phyloP scores from a whole-genome alignment of 805 yeast genomes.

The Starmerella gropengiesseri region DNA sequence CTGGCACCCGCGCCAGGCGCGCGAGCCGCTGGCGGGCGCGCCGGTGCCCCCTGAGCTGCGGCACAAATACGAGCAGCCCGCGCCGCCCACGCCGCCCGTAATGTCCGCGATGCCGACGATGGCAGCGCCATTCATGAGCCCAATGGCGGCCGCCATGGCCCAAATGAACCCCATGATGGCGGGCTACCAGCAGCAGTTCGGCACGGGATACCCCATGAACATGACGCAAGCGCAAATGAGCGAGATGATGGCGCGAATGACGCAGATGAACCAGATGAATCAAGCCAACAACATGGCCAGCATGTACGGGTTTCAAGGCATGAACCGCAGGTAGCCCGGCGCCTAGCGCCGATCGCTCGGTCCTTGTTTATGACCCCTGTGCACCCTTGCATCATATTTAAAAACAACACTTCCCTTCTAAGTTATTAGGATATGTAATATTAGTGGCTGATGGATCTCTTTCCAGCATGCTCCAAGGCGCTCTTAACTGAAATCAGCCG shows the following conservation, averaged over 20 bases:
- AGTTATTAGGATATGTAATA: too few relatives aligned
- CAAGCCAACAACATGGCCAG: slow-evolving; percentile 6
- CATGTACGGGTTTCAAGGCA: slow-evolving; percentile 2
- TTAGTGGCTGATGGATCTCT: too few relatives aligned
- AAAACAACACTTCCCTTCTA: too few relatives aligned
- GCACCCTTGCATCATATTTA: too few relatives aligned
- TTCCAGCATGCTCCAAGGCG: too few relatives aligned
- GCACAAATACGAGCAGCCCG: slow-evolving; percentile 6
- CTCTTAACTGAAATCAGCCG: too few relatives aligned
- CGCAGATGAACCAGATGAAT: background rate
- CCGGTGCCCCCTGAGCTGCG: slow-evolving; percentile 13
- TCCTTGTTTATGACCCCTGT: too few relatives aligned
- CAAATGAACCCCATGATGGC: slow-evolving; percentile 10
- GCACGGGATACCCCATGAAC: slow-evolving; percentile 4
- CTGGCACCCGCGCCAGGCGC: slow-evolving; percentile 11
- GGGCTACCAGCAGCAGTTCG: slow-evolving; percentile 3
- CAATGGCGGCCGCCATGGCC: slow-evolving; percentile 5
- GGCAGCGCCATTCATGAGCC: slow-evolving; percentile 4
- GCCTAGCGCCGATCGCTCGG: background rate
- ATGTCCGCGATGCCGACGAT: slow-evolving; percentile 7
- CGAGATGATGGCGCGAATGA: slow-evolving; percentile 10
- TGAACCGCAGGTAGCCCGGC: background rate
- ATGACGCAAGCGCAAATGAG: slow-evolving; percentile 12
- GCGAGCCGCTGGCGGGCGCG: slow-evolving; percentile 8
- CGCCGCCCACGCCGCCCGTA: slow-evolving; percentile 10